Conservation (phyloP, 768 basidiomycete species). For the Mycena alexandri region DNA sequence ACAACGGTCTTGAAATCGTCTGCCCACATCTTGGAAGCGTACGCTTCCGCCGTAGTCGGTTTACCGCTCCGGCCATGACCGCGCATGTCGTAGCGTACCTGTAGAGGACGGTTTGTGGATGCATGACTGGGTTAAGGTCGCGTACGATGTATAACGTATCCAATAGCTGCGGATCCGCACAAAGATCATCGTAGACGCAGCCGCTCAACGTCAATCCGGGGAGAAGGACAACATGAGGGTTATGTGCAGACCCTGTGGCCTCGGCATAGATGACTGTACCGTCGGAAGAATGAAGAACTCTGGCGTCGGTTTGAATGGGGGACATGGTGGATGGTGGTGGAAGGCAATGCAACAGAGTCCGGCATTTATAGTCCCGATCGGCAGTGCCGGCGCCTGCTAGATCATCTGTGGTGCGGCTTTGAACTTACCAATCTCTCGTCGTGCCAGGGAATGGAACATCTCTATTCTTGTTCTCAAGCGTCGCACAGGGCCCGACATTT, state of each 20-base stretch:
- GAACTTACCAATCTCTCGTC: no score
- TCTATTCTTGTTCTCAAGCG: no score
- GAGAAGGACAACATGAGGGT: conserved; percentile 55
- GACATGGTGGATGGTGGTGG: conserved; percentile 9
- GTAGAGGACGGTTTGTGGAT: background rate
- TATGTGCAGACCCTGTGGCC: conserved; percentile 50
- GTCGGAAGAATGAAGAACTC: conserved; percentile 41
- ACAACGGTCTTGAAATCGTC: conserved; percentile 50
- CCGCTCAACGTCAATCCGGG: conserved; percentile 55
- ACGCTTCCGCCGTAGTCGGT: conserved; percentile 41
- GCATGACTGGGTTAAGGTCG: background rate
- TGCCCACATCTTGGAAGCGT: conserved; percentile 45
- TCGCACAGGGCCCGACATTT: no score
- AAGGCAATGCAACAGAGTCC: no score
- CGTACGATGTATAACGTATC: conserved; percentile 43
- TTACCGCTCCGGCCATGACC: conserved; percentile 32
- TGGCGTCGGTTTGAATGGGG: conserved; percentile 15
- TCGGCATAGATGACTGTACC: conserved; percentile 55
- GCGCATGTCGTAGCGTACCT: conserved; percentile 51
- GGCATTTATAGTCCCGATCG: no score
- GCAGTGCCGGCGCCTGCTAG: no score
- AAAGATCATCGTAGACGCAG: conserved; percentile 52
- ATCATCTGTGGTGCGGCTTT: no score
- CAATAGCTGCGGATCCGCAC: conserved; percentile 44
- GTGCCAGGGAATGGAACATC: no score